These are phyloP conservation scores for Lentinula edodes DNA, from an alignment of 768 basidiomycete species.

Conservation along the genomic window DNA sequence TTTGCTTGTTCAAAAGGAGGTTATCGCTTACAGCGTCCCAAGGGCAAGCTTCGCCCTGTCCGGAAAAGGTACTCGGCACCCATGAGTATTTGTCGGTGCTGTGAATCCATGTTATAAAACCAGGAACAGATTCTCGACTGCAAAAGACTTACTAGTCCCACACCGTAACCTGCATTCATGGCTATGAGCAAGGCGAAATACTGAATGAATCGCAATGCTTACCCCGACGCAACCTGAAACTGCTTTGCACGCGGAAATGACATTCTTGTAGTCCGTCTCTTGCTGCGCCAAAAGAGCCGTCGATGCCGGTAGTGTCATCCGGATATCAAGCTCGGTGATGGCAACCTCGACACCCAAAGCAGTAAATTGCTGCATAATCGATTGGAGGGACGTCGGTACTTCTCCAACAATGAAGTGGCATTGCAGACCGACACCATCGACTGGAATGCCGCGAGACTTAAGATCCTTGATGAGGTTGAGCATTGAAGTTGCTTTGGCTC, in stretches of 20 bases:
- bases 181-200: neutral
- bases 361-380: conserved; percentile 46
- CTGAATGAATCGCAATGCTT: neutral
- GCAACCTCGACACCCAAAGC: conserved; percentile 62
- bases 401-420: conserved; percentile 55
- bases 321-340: conserved; percentile 64
- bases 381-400: conserved; percentile 39
- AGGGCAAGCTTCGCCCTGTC: conserved; percentile 20
- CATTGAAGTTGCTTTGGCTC: conserved; percentile 53
- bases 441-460: conserved; percentile 39
- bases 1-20: neutral
- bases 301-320: conserved; percentile 51
- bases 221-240: conserved; percentile 9
- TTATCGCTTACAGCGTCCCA: conserved; percentile 14
- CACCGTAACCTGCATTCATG: neutral
- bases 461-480: conserved; percentile 46
- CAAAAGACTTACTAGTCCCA: conserved; percentile 3
- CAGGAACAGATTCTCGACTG: conserved; percentile 19
- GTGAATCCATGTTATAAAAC: neutral
- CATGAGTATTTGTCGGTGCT: conserved; percentile 15
- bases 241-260: conserved; percentile 32
- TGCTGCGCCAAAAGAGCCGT: conserved; percentile 46
- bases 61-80: conserved; percentile 20
- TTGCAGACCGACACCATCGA: conserved; percentile 61
- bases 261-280: conserved; percentile 42